phyloP scores from a whole-genome alignment of 1,139 yeast species.

The Blastobotrys elegans region DNA sequence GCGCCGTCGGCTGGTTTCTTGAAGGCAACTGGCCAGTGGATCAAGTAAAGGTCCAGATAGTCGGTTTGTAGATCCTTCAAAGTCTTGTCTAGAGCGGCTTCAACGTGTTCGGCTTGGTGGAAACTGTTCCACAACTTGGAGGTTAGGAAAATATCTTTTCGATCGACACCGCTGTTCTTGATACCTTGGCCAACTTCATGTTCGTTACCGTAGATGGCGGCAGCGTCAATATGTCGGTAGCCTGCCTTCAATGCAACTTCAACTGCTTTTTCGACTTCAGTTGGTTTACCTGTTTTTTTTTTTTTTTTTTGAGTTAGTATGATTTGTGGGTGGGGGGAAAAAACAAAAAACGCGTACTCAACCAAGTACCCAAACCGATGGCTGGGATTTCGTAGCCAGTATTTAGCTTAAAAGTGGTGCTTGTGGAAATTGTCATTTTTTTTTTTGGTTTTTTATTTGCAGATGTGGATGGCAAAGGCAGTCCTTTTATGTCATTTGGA shows the following conservation, averaged over 20 bases:
- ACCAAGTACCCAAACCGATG: slow-evolving; percentile 59
- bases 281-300: no score
- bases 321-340: no score
- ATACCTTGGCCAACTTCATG: slow-evolving; percentile 48
- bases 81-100: slow-evolving; percentile 50
- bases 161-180: slow-evolving; percentile 22
- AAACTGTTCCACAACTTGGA: slow-evolving; percentile 73
- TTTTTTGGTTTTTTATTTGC: background rate
- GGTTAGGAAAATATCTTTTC: slow-evolving; percentile 70
- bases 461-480: background rate
- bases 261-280: slow-evolving; percentile 37
- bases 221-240: slow-evolving; percentile 62
- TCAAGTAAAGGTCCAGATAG: slow-evolving; percentile 54
- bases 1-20: slow-evolving; percentile 22
- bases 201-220: slow-evolving; percentile 53
- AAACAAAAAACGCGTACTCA: no score
- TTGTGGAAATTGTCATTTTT: slow-evolving; percentile 14
- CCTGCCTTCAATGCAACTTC: slow-evolving; percentile 38
- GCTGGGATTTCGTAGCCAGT: slow-evolving; percentile 43
- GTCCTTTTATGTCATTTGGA: background rate
- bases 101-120: slow-evolving; percentile 49
- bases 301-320: no score
- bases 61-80: slow-evolving; percentile 52
- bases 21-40: slow-evolving; percentile 41
- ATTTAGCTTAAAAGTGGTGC: slow-evolving; percentile 29